Base-by-base conservation (phyloP, 73 alveolate species). In the Breviolum minutum region DNA sequence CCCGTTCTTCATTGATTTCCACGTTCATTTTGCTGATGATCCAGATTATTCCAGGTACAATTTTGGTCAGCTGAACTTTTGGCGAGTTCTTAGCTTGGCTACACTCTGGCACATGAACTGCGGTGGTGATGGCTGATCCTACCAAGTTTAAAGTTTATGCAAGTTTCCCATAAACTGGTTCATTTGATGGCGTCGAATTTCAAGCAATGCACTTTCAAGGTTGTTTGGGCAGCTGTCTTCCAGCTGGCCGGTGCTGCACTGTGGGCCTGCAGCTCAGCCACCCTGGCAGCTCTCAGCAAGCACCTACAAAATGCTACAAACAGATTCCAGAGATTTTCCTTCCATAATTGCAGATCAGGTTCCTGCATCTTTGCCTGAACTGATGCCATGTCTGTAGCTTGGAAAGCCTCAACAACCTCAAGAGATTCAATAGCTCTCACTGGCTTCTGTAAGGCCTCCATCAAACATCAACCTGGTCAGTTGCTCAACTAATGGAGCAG, bases 231-330 rank as follows among this genome's bases (percentile, higher is more conserved):
- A 8, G 89, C 97, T 19, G 83, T 79, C n/a, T 91, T 91, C 64
- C 97, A 91, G 80, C 85, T 91, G 6, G 97, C 97, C 13, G 97
- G 97, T 20, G 97, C 81, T 5, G 97, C 97, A 6, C 79, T 91
- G 24, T 91, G 97, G 97, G 97, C 40, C 24, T 26, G 66, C 20
- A 9, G 7, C 96, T 32, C 20, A 48, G n/a, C 19, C 61, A 6
- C 48, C 17, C 63, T 20, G 61, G n/a, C 63, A 7, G 12, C 24
- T 19, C 87, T 14, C 70, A 83, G 61, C 40, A 19, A 13, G 14
- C 73, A 40, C 30, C 73, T 40, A 0, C 61, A 7, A 5, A 22
- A 24, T 60, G 40, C 73, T 40, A 0, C 61, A 7, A 5, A 22
- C 7, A 5, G 40, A 14, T 11, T 22, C 71, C 90, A 3, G 14